These are phyloP conservation scores for Hygrophila difformis DNA, from an alignment of 257 asterid species.

Conservation along the genomic window DNA sequence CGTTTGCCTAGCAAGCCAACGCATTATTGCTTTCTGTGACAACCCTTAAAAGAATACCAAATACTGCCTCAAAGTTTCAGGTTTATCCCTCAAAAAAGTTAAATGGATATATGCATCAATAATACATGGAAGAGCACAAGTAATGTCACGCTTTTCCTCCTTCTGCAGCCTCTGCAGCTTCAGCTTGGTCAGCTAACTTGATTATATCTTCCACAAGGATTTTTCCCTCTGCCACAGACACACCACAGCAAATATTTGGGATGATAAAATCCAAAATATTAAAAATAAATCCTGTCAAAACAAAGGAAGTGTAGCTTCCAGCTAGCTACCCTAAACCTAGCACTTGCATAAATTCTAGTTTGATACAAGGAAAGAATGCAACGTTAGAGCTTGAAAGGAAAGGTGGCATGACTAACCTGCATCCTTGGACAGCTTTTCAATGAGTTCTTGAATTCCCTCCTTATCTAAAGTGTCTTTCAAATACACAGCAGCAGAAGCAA, in stretches of 20 bases:
- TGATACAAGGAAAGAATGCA: not conserved
- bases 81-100: no score
- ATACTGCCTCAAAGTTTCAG: no score
- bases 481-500: conserved; percentile 87
- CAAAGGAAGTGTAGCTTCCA: no score
- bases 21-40: no score
- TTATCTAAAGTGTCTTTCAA: conserved; percentile 89
- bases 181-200: conserved; percentile 57
- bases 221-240: conserved; percentile 62
- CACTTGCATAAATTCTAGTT: no score
- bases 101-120: no score
- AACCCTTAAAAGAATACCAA: no score
- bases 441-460: conserved; percentile 88
- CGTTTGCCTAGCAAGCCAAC: no score
- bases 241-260: not conserved
- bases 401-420: conserved; percentile 43
- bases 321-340: no score
- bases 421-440: conserved; percentile 79
- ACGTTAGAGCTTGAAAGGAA: conserved; percentile 10
- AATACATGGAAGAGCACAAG: not conserved
- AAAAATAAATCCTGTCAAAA: no score
- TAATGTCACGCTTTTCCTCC: conserved; percentile 31
- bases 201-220: conserved; percentile 85
- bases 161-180: conserved; percentile 46
- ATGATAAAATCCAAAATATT: no score